These are phyloP conservation scores for Eimeria necatrix DNA, from an alignment of 169 alveolate species.

Conservation along the genomic window DNA sequence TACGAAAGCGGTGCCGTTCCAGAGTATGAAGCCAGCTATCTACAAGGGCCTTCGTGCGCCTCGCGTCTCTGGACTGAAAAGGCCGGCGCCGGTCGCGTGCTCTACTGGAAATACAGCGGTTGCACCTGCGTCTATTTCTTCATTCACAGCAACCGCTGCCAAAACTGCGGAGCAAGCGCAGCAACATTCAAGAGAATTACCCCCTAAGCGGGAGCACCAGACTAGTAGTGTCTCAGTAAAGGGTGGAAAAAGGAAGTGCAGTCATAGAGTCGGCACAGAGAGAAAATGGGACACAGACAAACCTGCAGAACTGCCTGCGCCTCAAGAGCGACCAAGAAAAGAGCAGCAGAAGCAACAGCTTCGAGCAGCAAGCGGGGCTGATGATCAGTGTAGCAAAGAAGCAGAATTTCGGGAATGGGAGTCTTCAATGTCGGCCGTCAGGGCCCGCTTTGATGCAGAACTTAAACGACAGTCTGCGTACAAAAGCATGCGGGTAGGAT, in stretches of 20 bases:
- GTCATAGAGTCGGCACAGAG: background rate
- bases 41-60: conserved; percentile 57
- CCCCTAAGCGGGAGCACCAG: background rate
- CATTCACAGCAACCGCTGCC: background rate
- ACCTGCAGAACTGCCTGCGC: background rate
- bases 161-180: background rate
- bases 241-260: background rate
- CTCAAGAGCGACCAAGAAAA: background rate
- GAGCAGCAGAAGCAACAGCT: conserved; percentile 7
- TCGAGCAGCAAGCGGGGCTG: background rate
- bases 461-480: conserved; percentile 3
- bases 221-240: background rate
- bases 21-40: background rate
- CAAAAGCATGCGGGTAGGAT: conserved; percentile 48
- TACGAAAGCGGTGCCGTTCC: conserved; percentile 9
- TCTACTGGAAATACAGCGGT: background rate
- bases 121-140: conserved; percentile 7
- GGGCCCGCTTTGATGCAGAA: background rate
- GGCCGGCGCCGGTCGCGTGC: conserved; percentile 40
- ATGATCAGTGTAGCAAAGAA: background rate
- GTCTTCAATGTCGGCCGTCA: conserved; percentile 30
- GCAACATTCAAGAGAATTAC: background rate
- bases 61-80: conserved; percentile 68
- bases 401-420: conserved; percentile 40
- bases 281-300: background rate